These are phyloP conservation scores for Naegleria gruberi DNA, from an alignment of 208 protist species.

Conservation along the genomic window DNA sequence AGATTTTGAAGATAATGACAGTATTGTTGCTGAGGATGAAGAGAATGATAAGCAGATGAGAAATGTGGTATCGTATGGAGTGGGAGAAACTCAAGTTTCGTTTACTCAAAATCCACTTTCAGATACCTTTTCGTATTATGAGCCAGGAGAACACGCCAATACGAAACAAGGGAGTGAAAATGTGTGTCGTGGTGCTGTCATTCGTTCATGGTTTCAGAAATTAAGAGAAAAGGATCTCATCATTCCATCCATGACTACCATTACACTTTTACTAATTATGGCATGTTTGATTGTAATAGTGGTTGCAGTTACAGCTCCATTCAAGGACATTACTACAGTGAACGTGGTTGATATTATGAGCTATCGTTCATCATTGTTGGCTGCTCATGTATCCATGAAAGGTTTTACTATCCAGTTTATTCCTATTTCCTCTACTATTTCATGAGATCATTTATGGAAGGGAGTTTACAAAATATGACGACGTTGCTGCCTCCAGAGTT, in stretches of 20 bases:
- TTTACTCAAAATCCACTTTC: no score
- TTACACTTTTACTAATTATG: neutral
- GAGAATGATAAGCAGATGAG: no score
- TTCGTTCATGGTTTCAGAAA: no score
- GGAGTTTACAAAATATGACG: neutral
- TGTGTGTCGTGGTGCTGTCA: no score
- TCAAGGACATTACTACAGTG: neutral
- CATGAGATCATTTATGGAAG: neutral
- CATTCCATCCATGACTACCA: neutral
- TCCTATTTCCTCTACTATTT: neutral
- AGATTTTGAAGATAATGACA: no score
- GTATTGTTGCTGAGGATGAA: no score
- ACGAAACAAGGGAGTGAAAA: no score
- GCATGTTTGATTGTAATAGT: neutral
- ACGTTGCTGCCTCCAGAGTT: neutral
- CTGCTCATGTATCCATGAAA: neutral
- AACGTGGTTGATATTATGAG: neutral
- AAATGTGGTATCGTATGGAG: no score
- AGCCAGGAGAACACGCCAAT: no score
- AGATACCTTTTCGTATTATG: no score
- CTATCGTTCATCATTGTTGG: neutral
- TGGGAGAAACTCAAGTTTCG: no score
- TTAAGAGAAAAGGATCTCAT: no score
- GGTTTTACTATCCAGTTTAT: neutral
- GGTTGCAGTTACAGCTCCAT: neutral